Base-by-base conservation (phyloP, 495 filamentous ascomycete species). In the Neurospora sp. region DNA sequence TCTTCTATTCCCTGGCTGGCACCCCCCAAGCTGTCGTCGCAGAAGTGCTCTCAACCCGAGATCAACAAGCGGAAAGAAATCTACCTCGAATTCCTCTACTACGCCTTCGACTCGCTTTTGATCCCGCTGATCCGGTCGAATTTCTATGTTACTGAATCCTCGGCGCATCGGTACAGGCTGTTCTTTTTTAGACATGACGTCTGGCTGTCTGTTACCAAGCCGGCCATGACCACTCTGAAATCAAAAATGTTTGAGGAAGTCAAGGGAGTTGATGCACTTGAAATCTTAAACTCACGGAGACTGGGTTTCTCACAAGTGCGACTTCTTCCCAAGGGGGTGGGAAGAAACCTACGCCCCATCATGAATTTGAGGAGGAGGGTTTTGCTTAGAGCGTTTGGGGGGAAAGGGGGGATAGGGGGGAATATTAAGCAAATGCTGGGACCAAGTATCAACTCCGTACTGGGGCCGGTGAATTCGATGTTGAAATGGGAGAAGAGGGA, bases 121-220 rank as follows among this genome's bases (percentile, higher is more conserved):
- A 93, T 98, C 74, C 96, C 96, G 8, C 87, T 98, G 1, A 87
- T 99, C 70, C 90, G 93, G 18, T 87, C 88, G 27, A 92, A 96
- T 77, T 99, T 99, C 76, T 93, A 99, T 76, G 93, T 98, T 35
- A 99, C 96, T 1, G 96, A 99, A 80, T 95, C 93, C 2, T 93
- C 89, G 75, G 83, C 85, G 7, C 90, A 98, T 77, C 87, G 89
- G 35, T 93, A 96, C 77, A 89, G 90, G 8, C 83, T 98, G 1
- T 97, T 97, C 81, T 99, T 93, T 83, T 98, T 98, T 76, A 90
- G 94, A 5, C 96, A 99, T 75, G 96, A 99, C 77, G 85, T 94
- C 44, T 99, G 96, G 96, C 87, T 89, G 72, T 86, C 85, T 18
- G 77, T 98, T 59, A 90, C 89, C 10, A 91, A 94, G 75, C 90